Evolutionary conservation across 169 alveolate species (phyloP), one percentile per base, ranked within the genome.

Genomic region (Theileria annulata): DNA sequence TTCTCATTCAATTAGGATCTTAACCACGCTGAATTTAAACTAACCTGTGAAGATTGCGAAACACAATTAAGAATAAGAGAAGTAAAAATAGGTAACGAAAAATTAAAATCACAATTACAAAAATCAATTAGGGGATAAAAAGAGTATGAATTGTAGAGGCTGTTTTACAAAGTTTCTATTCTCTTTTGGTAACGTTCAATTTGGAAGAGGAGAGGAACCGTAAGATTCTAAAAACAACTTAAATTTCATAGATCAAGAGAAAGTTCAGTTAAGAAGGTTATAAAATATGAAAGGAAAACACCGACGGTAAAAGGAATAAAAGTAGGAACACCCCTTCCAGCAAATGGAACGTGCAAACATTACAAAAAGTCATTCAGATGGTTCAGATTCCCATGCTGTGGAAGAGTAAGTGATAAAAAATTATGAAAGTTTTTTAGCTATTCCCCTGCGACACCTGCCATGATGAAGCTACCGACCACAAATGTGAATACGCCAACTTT

Each of bases 341-440:
- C 75, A 59, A 78, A 87, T 60, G 97, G 97, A 33, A 82, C 94
- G 12, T 93, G 97, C 92, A 89, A 88, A 60, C 97, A 93, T 87
- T 93, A 93, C 87, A 88, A 85, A 78, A 93, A 93, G 88, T 93
- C 97, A 23, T 87, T 84, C 63, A 86, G 97, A 48, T 93, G 97
- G 97, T 91, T 89, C 59, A 86, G 97, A 70, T 93, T 93, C 75
- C 97, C 97, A 12, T 93, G 97, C 72, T 93, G 97, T 58, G 93
- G 93, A 59, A 92, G 91, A 90, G 95, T 82, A 75, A 13, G 88
- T 21, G 9, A 23, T 71, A 5, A 2, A 17, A 9, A 47, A 0
- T 12, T 37, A 19, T 21, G 17, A 23, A 37, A 47, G 3, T 30
- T 28, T 30, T 27, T 3, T 79, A 90, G 94, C 93, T 92, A 13